A percentile compares a stretch with the other conserved stretches of the same genome.
Evolutionary conservation across 2,329 filamentous ascomycete species (phyloP).

Genomic region (Thelonectria blattea): DNA sequence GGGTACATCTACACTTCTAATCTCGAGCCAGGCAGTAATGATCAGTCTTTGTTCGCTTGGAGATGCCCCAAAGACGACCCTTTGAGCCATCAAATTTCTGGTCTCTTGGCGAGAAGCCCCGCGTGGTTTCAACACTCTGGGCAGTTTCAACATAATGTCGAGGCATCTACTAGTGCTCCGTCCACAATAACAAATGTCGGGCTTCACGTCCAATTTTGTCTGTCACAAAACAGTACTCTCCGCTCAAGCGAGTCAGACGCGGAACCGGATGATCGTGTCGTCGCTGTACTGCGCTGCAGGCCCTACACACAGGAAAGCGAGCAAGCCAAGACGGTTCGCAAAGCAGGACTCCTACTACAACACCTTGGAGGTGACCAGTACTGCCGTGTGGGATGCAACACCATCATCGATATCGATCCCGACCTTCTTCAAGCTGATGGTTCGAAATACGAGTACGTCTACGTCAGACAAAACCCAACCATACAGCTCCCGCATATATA

Average conservation of each 20-base stretch:
- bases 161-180: background rate
- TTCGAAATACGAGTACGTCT: background rate
- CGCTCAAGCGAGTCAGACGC: background rate
- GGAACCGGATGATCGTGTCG: background rate
- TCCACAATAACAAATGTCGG: conserved; percentile 4
- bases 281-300: background rate
- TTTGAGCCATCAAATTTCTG: background rate
- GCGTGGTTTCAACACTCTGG: conserved; percentile 1
- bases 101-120: background rate
- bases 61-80: background rate
- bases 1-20: background rate
- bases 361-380: background rate
- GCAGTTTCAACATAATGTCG: background rate
- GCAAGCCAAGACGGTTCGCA: background rate
- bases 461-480: background rate
- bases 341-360: background rate
- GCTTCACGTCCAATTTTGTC: background rate
- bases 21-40: background rate
- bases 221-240: background rate
- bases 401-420: background rate
- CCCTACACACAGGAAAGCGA: background rate
- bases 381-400: background rate
- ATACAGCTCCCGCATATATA: background rate
- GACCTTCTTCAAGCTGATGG: background rate
- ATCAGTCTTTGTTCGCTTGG: conserved; percentile 4